Conservation (phyloP, 1,139 yeast genomes). For the Ogataea hybrid region DNA sequence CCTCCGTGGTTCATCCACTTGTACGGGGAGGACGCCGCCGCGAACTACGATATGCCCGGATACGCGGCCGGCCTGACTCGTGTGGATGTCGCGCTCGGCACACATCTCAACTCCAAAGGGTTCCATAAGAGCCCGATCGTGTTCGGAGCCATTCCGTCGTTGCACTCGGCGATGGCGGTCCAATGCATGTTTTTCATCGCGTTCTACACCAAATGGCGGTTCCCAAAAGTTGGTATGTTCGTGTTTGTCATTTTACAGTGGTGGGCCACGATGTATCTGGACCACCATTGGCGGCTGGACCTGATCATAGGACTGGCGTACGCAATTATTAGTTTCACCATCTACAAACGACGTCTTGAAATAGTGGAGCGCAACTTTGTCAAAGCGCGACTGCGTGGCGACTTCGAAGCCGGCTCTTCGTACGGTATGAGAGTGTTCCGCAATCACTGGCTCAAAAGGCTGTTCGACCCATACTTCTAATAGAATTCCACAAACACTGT, state of each 20-base stretch:
- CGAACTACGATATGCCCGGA: constrained; percentile 60
- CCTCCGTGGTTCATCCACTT: constrained; percentile 71
- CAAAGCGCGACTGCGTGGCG: constrained; percentile 37
- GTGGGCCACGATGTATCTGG: constrained; percentile 75
- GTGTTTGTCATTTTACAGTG: constrained; percentile 53
- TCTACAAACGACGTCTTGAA: constrained; percentile 32
- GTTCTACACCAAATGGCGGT: constrained; percentile 39
- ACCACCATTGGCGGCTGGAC: constrained; percentile 70
- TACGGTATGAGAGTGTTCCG: constrained; percentile 62
- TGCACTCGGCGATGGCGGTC: constrained; percentile 51
- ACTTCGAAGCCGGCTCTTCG: constrained; percentile 41
- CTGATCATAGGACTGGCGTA: constrained; percentile 52
- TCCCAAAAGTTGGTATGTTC: constrained; percentile 37
- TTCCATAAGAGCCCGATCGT: constrained; percentile 68
- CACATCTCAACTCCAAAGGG: constrained; percentile 59
- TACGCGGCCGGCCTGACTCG: constrained; percentile 69
- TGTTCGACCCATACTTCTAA: constrained; percentile 46
- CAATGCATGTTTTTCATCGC: constrained; percentile 40
- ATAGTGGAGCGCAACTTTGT: constrained; percentile 33
- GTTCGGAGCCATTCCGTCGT: constrained; percentile 68
- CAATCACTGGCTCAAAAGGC: constrained; percentile 38
- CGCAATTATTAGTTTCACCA: constrained; percentile 40
- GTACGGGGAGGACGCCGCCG: constrained; percentile 52
- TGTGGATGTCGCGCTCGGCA: constrained; percentile 61
- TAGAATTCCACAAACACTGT: background rate